Base-by-base conservation (phyloP, 495 filamentous ascomycete species). In the Podospora pseudocomata region DNA sequence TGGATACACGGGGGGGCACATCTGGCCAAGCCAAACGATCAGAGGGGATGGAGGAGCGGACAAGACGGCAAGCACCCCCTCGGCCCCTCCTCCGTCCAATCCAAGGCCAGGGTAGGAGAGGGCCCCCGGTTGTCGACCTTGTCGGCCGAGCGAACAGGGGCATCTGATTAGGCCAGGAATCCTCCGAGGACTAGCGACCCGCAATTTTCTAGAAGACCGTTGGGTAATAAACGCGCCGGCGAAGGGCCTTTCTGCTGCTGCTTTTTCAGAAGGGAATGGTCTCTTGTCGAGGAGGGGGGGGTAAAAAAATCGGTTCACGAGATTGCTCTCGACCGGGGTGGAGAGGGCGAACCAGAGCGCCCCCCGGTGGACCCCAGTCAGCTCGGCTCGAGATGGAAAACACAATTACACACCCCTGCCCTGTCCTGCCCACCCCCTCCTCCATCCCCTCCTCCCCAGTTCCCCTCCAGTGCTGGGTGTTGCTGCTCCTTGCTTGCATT, bases 171-270 rank as follows among this genome's bases (percentile, higher is more conserved):
- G 79, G 75, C 75, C 74, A 74, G 78, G 75, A 81, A 83, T 79
- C 78, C 78, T 82, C 80, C 80, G 80, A 82, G 69, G 72, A 58
- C 65, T 32, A 16, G 58, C 58, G 73, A 73, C 76, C 80, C 78
- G 76, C 80, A 80, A 76, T 78, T 80, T 82, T 80, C 72, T 76
- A 82, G 75, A 81, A 79, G 75, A 78, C 78, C 81, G 80, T 80
- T 81, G 79, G 80, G 74, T 68, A 79, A 76, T 57, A 76, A 80
- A 78, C 74, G 73, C 79, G 73, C 75, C 76, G 77, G 80, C 67
- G 73, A 77, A 71, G 67, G 68, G 70, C 71, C 69, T 60, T 65
- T 67, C 65, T 27, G 20, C 66, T 61, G 49, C 26, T 27, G 27
- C 64, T 62, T 68, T 70, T 73, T 72, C 65, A 78, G 74, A 80